Evolutionary conservation across 2,329 filamentous ascomycete species (phyloP), one percentile per base, ranked within the genome.

Genomic region (Aspergillus chevalieri): DNA sequence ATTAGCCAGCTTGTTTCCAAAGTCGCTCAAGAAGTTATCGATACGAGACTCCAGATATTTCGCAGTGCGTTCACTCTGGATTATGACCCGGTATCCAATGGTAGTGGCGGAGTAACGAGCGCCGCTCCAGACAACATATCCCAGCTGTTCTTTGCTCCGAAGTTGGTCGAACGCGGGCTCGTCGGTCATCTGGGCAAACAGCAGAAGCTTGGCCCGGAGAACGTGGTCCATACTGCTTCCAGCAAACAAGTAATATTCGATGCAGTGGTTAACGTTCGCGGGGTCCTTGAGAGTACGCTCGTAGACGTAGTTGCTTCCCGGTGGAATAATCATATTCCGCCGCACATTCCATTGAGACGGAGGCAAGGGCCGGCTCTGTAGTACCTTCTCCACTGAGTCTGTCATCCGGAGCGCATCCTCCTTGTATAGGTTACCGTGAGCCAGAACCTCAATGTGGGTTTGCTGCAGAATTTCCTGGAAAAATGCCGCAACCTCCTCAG

Each of bases 111-210:
- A 82, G 47, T 80, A 79, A 36, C 85, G 78, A 9, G 83, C 78
- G 24, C 89, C 88, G 44, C 87, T 92, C 70, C 92, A 95, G 0
- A 98, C 92, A 47, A 98, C 88, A 60, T 98, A 98, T 10, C 93
- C 93, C 6, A 98, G 84, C 71, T 98, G 92, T 68, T 98, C 92
- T 70, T 97, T 96, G 41, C 93, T 97, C 45, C 93, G 83, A 6
- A 98, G 78, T 67, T 95, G 90, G 69, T 98, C 89, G 65, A 97
- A 98, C 7, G 87, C 87, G 3, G 91, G 91, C 72, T 98, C 93
- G 49, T 95, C 87, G 0, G 89, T 84, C 73, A 98, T 87, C 69
- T 97, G 93, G 22, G 89, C 86, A 39, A 96, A 79, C 5, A 98
- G 78, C 39, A 94, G 76, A 0, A 88, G 79, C 68, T 87, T 90